phyloP scores from a whole-genome alignment of 192 early-diverging fungal species.

The Entomortierella parvispora region DNA sequence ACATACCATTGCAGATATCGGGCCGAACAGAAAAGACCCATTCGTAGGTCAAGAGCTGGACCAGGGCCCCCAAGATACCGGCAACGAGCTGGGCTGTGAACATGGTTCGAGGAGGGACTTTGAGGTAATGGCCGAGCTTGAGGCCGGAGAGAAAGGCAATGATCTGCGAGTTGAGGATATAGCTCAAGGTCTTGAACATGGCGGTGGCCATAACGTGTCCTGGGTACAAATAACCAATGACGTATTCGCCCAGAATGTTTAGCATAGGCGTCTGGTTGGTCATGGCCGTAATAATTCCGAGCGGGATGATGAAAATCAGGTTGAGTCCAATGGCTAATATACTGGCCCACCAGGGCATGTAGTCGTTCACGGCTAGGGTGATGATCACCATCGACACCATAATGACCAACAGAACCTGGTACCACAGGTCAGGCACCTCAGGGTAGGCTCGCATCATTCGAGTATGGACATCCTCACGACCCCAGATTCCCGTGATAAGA shows the following conservation, averaged over 20 bases:
- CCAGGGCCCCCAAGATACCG: constrained; percentile 63
- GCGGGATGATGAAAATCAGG: constrained; percentile 73
- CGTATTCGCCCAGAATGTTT: constrained; percentile 86
- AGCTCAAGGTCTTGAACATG: constrained; percentile 84
- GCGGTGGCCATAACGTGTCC: constrained; percentile 84
- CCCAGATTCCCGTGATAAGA: constrained; percentile 43
- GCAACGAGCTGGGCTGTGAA: constrained; percentile 65
- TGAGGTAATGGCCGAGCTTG: constrained; percentile 80
- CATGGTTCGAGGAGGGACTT: constrained; percentile 73
- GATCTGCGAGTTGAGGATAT: constrained; percentile 78
- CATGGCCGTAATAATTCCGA: constrained; percentile 83
- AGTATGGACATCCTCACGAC: constrained; percentile 68
- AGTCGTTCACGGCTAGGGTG: constrained; percentile 55
- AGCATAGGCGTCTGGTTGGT: constrained; percentile 74
- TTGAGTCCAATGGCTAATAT: constrained; percentile 64
- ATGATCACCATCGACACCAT: constrained; percentile 55
- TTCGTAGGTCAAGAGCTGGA: constrained; percentile 57
- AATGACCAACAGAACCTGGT: constrained; percentile 55
- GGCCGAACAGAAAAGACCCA: constrained; percentile 55
- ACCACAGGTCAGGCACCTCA: constrained; percentile 74
- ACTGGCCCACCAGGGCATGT: constrained; percentile 81
- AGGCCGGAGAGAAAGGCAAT: constrained; percentile 72
- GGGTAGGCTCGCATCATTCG: constrained; percentile 72
- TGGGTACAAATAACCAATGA: constrained; percentile 81
- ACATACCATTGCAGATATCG: constrained; percentile 53